Evolutionary conservation across 1,284 basidiomycete genomes (phyloP).

Genomic region (Apiotrichum siamense): DNA sequence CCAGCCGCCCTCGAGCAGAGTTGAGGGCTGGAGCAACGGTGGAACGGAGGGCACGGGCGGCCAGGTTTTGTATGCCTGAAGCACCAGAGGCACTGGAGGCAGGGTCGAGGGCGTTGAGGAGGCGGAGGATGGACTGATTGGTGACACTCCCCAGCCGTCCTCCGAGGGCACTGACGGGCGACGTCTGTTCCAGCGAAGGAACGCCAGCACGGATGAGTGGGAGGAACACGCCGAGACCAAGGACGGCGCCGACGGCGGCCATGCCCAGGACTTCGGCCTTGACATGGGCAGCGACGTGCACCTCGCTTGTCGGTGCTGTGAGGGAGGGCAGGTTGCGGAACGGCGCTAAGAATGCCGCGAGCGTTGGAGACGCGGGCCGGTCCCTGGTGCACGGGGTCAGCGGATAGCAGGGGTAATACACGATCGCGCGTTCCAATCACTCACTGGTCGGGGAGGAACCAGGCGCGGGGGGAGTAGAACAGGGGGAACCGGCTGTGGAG

Average conservation of each 20-base stretch:
- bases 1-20: conserved; percentile 53
- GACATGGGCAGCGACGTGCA: conserved; percentile 61
- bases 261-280: conserved; percentile 62
- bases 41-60: not conserved
- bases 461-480: conserved; percentile 27
- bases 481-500: conserved; percentile 18
- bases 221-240: conserved; percentile 61
- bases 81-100: conserved; percentile 45
- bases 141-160: conserved; percentile 63
- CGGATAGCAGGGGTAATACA: too few species aligned
- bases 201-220: conserved; percentile 63
- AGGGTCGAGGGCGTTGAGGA: conserved; percentile 60
- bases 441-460: conserved; percentile 30
- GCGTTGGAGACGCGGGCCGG: conserved; percentile 58
- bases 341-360: conserved; percentile 62
- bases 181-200: conserved; percentile 60
- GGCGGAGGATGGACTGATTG: conserved; percentile 65
- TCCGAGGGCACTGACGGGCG: conserved; percentile 50
- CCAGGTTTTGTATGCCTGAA: conserved; percentile 3
- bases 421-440: not conserved
- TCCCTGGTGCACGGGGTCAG: conserved; percentile 51
- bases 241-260: conserved; percentile 58
- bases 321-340: conserved; percentile 61
- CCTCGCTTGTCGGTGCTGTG: conserved; percentile 60
- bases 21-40: conserved; percentile 36